A percentile compares a stretch with the other conserved stretches of the same genome.
These are phyloP conservation scores for Rutidosis leptorrhynchoides DNA, from an alignment of 129 eudicot genomes.

Conservation along the genomic window DNA sequence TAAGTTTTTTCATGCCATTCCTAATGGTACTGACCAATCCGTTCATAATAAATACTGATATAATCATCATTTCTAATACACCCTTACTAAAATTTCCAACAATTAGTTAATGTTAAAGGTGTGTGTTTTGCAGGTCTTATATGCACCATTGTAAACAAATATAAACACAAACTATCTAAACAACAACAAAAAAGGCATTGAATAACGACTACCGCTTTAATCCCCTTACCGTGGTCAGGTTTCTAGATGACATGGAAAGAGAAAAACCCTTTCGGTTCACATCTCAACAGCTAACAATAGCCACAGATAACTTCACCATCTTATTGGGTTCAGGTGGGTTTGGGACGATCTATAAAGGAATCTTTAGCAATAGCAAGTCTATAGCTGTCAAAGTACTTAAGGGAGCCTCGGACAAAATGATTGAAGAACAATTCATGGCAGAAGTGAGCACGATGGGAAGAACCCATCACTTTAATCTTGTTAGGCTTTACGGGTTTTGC, in stretches of 20 bases:
- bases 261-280: conserved; percentile 9
- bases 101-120: too few species aligned
- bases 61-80: too few species aligned
- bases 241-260: conserved; percentile 19
- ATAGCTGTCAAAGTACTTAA: conserved; percentile 19
- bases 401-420: neutral
- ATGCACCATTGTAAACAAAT: too few species aligned
- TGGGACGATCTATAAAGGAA: conserved; percentile 27
- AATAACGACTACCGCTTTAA: neutral
- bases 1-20: too few species aligned
- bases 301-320: neutral
- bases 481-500: conserved; percentile 20
- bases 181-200: too few species aligned
- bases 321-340: conserved; percentile 16
- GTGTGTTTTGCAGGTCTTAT: too few species aligned
- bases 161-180: too few species aligned
- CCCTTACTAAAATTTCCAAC: too few species aligned
- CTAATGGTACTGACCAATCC: too few species aligned
- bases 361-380: neutral
- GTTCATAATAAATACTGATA: too few species aligned
- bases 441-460: conserved; percentile 27
- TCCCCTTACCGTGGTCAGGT: neutral
- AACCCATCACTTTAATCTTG: conserved; percentile 21
- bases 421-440: conserved; percentile 24
- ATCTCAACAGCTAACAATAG: neutral